These are phyloP conservation scores for Cytospora leucostoma DNA, from an alignment of 2,329 filamentous ascomycete genomes.

Conservation along the genomic window DNA sequence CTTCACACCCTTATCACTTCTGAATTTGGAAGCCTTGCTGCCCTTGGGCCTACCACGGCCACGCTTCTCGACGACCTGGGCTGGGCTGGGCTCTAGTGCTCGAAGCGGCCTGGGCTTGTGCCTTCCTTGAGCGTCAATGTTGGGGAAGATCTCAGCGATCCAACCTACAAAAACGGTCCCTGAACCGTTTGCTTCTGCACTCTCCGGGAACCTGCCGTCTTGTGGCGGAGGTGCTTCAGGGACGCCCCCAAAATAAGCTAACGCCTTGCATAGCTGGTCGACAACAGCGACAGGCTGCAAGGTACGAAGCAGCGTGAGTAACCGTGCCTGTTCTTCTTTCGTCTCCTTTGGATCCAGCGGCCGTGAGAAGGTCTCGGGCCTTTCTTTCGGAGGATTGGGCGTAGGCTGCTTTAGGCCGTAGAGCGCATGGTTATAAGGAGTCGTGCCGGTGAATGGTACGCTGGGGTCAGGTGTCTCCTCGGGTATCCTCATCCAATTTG, in stretches of 20 bases:
- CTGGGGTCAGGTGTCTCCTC: conserved; percentile 19
- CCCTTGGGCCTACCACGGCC: conserved; percentile 58
- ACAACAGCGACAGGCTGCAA: conserved; percentile 59
- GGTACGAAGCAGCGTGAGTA: conserved; percentile 58
- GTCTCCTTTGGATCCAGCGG: conserved; percentile 46
- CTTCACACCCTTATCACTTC: conserved; percentile 54
- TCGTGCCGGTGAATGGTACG: conserved; percentile 26
- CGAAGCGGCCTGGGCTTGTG: conserved; percentile 30
- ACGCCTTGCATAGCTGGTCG: conserved; percentile 62
- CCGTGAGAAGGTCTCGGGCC: conserved; percentile 5
- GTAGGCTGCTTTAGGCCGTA: conserved; percentile 24
- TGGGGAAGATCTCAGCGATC: conserved; percentile 65
- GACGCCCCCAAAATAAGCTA: conserved; percentile 65
- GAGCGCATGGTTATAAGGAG: conserved; percentile 24
- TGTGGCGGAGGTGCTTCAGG: conserved; percentile 55
- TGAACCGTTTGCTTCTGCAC: conserved; percentile 56
- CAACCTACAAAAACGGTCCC: conserved; percentile 62
- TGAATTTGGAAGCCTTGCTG: conserved; percentile 51
- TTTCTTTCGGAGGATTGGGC: conserved; percentile 17
- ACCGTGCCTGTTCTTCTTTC: conserved; percentile 61
- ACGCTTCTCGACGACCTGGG: conserved; percentile 40
- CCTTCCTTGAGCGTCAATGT: conserved; percentile 31
- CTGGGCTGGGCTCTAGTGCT: conserved; percentile 24
- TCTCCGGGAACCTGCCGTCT: conserved; percentile 56
- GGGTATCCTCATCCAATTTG: conserved; percentile 25